Conservation (phyloP, 192 early-diverging fungal species). For the Umbelopsis isabellina region DNA sequence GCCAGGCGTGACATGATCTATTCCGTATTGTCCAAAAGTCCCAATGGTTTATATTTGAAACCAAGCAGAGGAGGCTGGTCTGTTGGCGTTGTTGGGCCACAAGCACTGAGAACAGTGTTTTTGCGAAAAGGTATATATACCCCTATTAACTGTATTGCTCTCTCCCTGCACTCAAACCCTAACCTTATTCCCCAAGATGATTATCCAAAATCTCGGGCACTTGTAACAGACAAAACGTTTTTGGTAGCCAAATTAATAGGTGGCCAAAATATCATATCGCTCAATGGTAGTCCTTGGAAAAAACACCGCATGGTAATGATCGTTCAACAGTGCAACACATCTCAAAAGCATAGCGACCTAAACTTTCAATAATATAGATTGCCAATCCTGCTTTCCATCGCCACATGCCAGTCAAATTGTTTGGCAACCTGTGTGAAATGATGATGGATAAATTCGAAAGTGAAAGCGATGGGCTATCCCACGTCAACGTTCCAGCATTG, state of each 20-base stretch:
- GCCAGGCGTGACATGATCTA: not conserved
- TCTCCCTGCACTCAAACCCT: no score
- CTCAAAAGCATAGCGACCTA: not conserved
- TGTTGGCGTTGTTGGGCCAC: no score
- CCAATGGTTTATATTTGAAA: not conserved
- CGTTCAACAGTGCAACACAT: not conserved
- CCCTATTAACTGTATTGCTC: no score
- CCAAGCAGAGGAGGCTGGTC: no score
- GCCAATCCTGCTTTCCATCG: constrained; percentile 37
- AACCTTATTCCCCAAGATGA: no score
- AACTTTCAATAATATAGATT: not conserved
- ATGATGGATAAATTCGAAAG: constrained; percentile 22
- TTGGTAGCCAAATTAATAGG: not conserved
- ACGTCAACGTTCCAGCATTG: not conserved
- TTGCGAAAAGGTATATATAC: no score
- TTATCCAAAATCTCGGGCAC: not conserved
- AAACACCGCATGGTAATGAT: constrained; percentile 30
- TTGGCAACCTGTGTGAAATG: constrained; percentile 20
- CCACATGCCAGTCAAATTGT: constrained; percentile 30
- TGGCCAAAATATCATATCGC: constrained; percentile 22
- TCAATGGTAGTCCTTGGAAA: constrained; percentile 33
- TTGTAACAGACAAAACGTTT: not conserved
- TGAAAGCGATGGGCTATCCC: not conserved
- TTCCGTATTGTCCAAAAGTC: not conserved
- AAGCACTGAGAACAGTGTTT: no score